These are phyloP conservation scores for Paramarasmius palmivorus DNA, from an alignment of 1,284 basidiomycete species.

Conservation along the genomic window DNA sequence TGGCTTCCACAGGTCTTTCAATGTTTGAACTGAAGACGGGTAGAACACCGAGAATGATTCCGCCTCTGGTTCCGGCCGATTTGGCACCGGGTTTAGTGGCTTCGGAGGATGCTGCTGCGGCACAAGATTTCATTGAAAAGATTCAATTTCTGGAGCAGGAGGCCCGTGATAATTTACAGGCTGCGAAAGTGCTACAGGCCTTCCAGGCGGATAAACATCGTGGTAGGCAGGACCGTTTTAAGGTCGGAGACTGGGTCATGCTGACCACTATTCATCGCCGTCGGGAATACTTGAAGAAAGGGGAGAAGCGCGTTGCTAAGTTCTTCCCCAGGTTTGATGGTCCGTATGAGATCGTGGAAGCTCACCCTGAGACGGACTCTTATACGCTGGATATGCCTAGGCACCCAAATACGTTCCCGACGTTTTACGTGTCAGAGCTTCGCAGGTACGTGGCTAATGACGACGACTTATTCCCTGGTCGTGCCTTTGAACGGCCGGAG, in stretches of 20 bases:
- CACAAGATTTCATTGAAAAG: background rate
- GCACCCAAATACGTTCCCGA: conserved; percentile 13
- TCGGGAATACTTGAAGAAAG: background rate
- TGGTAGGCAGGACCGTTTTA: background rate
- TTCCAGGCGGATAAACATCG: conserved; percentile 1
- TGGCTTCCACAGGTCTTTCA: conserved; percentile 28
- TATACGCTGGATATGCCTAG: conserved; percentile 13
- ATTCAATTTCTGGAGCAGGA: background rate
- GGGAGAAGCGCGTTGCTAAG: conserved; percentile 13
- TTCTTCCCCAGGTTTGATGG: conserved; percentile 20
- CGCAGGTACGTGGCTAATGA: conserved; percentile 11
- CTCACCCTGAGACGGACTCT: background rate
- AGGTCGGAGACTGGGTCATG: conserved; percentile 5
- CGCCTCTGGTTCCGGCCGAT: conserved; percentile 11
- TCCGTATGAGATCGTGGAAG: conserved; percentile 10
- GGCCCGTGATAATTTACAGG: background rate
- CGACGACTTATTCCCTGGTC: conserved; percentile 5
- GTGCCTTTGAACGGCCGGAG: background rate
- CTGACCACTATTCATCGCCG: conserved; percentile 2
- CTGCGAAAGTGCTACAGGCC: conserved; percentile 5
- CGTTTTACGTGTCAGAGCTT: conserved; percentile 18
- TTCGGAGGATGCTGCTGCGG: background rate
- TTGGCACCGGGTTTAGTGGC: background rate
- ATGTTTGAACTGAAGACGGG: conserved; percentile 31
- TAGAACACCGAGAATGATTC: conserved; percentile 23